phyloP scores from a whole-genome alignment of 768 basidiomycete species.

The Mycena indigotica region DNA sequence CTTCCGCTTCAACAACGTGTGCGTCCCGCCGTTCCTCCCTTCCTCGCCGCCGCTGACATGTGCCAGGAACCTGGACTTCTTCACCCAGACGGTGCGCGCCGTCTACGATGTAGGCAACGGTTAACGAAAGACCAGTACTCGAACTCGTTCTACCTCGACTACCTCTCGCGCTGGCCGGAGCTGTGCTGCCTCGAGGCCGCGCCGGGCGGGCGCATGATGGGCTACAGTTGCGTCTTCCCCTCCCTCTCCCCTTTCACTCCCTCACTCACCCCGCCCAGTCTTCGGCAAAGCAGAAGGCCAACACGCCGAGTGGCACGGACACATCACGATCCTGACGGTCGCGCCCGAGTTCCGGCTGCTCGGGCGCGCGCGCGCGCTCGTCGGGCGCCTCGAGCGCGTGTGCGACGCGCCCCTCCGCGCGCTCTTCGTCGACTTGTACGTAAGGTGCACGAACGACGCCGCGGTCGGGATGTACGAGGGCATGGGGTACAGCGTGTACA shows the following conservation, averaged over 20 bases:
- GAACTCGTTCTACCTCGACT: constrained; percentile 84
- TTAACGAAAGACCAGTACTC: constrained; percentile 58
- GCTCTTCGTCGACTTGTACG: constrained; percentile 92
- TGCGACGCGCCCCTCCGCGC: constrained; percentile 80
- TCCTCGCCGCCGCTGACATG: background rate
- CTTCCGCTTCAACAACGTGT: constrained; percentile 1
- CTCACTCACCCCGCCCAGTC: constrained; percentile 40
- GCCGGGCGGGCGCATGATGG: constrained; percentile 82
- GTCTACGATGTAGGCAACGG: background rate
- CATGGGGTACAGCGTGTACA: constrained; percentile 90
- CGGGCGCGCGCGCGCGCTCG: constrained; percentile 84
- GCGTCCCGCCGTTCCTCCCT: background rate
- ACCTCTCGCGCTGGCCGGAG: constrained; percentile 90
- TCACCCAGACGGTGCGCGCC: constrained; percentile 4
- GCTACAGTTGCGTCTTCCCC: constrained; percentile 68
- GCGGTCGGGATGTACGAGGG: constrained; percentile 93
- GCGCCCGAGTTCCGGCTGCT: constrained; percentile 92
- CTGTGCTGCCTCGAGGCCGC: constrained; percentile 82
- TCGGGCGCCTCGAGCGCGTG: constrained; percentile 81
- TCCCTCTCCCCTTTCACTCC: background rate
- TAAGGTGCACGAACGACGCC: constrained; percentile 66
- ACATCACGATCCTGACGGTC: constrained; percentile 93
- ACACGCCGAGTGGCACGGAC: constrained; percentile 82
- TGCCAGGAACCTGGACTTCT: background rate
- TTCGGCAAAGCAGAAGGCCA: constrained; percentile 91